Base-by-base conservation (phyloP, 192 early-diverging fungal species). In the Entomortierella parvispora region DNA sequence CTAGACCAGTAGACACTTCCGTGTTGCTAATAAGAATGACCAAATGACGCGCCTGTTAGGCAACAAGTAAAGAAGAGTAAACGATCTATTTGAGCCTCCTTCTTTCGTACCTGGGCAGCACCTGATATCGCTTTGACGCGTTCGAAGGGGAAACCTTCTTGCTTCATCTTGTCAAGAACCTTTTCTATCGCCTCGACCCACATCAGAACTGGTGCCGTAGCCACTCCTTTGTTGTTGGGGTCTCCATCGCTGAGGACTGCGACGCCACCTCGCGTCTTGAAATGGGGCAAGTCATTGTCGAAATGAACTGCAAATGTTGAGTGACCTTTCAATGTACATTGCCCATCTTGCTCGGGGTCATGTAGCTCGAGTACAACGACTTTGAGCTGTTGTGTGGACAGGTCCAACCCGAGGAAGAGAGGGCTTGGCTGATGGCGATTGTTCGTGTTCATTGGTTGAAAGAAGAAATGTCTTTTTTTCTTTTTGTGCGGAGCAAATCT, bases 321-420 rank as follows among this genome's bases (percentile, higher is more conserved):
- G 68, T 77, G 74, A 0, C 55, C 46, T 32, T 62, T 29, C 14
- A 77, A 46, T 0, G 37, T 23, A 22, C 22, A 2, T 66, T 75
- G 68, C 87, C 92, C 8, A 25, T n/a, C 22, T 86, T 69, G 26
- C 84, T 75, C 12, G 45, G 42, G 20, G 46, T 29, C 1, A 29
- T 31, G 14, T 64, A 25, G 62, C 82, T 57, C 78, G 14, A 94
- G 80, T 3, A 86, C 75, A 34, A 88, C 76, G 42, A 82, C 82
- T 79, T 94, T 94, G 34, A 94, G 82, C 69, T 92, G 91, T 70
- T 93, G 92, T 0, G 93, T 94, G 49, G 89, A 91, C 43, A 93
- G 78, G 53, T 94, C 93, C 18, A 94, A 65, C 8, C 93, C 93
- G 1, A 92, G 81, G 55, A 84, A 93, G 26, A 88, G 61, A 15